Percentiles rank a stretch among this genome's conserved stretches.
phyloP scores from a whole-genome alignment of 345 rosid species.

The Dipteronia sinensis region DNA sequence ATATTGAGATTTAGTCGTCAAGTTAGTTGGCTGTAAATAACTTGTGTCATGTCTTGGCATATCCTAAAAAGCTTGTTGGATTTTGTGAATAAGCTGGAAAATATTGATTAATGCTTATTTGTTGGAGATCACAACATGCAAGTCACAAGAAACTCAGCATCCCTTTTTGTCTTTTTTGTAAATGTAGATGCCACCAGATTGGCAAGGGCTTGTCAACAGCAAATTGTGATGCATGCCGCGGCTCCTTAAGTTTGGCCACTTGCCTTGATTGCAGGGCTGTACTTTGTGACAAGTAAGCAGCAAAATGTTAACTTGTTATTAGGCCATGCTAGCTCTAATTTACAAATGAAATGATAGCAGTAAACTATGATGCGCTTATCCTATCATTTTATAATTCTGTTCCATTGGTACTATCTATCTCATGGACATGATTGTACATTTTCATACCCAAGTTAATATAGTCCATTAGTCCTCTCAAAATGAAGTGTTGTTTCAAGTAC shows the following conservation, averaged over 20 bases:
- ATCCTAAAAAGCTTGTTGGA: neutral
- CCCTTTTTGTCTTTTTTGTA: constrained; percentile 14
- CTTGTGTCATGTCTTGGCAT: neutral
- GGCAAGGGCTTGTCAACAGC: constrained; percentile 45
- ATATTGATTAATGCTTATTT: neutral
- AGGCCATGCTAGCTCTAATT: neutral
- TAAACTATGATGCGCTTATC: neutral
- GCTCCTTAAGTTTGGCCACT: constrained; percentile 56
- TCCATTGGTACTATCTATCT: neutral
- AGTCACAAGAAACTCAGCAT: neutral
- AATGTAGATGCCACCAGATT: constrained; percentile 63
- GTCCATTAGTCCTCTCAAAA: too few relatives aligned
- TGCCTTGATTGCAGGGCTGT: constrained; percentile 62
- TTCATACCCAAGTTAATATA: neutral
- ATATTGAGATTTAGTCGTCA: neutral
- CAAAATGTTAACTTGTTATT: neutral
- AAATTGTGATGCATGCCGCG: constrained; percentile 55
- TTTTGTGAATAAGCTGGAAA: neutral
- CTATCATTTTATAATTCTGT: neutral
- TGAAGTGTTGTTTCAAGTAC: neutral
- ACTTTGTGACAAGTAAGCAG: constrained; percentile 61
- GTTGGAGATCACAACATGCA: neutral
- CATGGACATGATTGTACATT: neutral
- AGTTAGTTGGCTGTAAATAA: neutral
- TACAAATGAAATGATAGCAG: neutral